Evolutionary conservation across 495 filamentous ascomycete genomes (phyloP).

Genomic region (Xylaria castorea): DNA sequence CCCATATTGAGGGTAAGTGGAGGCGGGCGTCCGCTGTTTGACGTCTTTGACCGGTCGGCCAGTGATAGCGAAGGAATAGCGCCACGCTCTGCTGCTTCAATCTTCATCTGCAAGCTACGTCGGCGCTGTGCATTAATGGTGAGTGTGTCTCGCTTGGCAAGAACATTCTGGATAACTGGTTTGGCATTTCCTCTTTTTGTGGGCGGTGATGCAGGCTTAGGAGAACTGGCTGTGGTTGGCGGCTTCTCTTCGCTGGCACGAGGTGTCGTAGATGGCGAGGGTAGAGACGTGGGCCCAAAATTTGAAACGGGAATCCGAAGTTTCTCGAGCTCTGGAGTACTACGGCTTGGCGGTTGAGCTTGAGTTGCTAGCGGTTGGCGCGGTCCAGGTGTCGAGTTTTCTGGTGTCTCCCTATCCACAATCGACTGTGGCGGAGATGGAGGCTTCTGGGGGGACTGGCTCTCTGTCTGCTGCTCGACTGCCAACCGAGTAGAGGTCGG

Average conservation of each 20-base stretch:
- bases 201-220: conserved; percentile 2
- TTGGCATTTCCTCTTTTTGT: conserved; percentile 28
- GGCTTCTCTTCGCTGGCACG: conserved; percentile 42
- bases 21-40: conserved; percentile 32
- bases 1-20: conserved; percentile 33
- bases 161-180: conserved; percentile 50
- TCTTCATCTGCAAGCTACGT: conserved; percentile 53
- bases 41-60: conserved; percentile 28
- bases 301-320: conserved; percentile 30
- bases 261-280: conserved; percentile 38
- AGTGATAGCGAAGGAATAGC: background rate
- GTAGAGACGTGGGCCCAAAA: conserved; percentile 34
- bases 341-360: conserved; percentile 29
- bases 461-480: conserved; percentile 15
- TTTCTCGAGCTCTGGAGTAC: conserved; percentile 30
- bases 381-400: conserved; percentile 18
- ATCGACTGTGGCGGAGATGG: conserved; percentile 40
- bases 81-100: conserved; percentile 48
- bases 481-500: conserved; percentile 24
- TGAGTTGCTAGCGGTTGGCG: conserved; percentile 24
- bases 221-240: conserved; percentile 9
- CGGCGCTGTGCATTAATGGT: conserved; percentile 41
- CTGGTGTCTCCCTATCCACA: conserved; percentile 24
- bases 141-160: conserved; percentile 52
- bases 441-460: conserved; percentile 32